A percentile compares a stretch with the other conserved stretches of the same genome.
These are phyloP conservation scores for Thielaviopsis populi DNA, from an alignment of 2,329 filamentous ascomycete species.

Conservation along the genomic window DNA sequence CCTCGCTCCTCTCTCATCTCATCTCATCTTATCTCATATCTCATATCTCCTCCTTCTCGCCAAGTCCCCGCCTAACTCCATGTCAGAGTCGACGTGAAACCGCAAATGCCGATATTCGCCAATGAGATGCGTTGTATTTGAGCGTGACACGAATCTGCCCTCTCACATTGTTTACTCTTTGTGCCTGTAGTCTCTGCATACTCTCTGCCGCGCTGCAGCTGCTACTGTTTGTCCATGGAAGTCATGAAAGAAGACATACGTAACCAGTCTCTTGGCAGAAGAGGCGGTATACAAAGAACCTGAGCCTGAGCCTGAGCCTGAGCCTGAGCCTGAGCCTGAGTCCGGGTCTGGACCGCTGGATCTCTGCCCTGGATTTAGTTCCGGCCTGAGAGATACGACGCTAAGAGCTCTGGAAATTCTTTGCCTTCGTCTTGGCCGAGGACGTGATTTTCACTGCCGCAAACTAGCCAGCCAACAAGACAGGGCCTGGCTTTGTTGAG, in stretches of 20 bases:
- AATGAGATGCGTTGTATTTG: constrained; percentile 1
- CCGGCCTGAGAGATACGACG: background rate
- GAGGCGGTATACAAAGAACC: background rate
- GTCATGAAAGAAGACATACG: background rate
- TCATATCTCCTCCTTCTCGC: background rate
- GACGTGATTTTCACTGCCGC: background rate
- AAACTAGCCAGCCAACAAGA: background rate
- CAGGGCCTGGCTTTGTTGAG: background rate
- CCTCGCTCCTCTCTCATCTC: background rate
- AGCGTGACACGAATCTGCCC: background rate
- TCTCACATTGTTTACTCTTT: background rate
- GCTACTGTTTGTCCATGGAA: background rate
- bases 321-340: too few relatives aligned
- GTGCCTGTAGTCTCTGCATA: background rate
- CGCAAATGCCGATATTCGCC: background rate
- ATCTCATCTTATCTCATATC: too few relatives aligned
- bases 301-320: background rate
- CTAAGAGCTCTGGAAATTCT: background rate
- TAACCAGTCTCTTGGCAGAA: background rate
- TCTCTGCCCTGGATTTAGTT: background rate
- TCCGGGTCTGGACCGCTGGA: background rate
- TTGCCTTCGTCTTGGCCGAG: background rate
- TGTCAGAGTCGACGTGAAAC: background rate
- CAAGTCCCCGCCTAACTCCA: background rate
- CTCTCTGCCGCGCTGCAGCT: background rate